These are phyloP conservation scores for Auriculariales sp. DNA, from an alignment of 768 basidiomycete genomes.

Conservation along the genomic window DNA sequence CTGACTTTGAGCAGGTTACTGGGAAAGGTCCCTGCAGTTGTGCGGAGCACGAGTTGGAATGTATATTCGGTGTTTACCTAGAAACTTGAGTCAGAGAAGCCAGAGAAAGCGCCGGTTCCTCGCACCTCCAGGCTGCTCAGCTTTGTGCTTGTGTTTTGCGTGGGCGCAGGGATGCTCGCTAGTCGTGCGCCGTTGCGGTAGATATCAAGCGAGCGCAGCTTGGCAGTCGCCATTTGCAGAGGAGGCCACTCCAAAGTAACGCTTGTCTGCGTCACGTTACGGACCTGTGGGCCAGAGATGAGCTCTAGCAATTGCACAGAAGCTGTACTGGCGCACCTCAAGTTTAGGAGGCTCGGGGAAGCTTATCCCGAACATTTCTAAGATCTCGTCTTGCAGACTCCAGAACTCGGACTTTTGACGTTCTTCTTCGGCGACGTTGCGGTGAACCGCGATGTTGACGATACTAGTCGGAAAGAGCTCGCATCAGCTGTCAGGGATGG, in stretches of 20 bases:
- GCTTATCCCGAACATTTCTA: conserved; percentile 52
- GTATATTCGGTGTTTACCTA: conserved; percentile 76
- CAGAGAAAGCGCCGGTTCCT: no score
- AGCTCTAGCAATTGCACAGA: not conserved
- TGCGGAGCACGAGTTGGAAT: conserved; percentile 89
- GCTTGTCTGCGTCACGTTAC: conserved; percentile 92
- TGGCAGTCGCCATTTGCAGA: conserved; percentile 71
- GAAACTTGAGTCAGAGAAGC: no score
- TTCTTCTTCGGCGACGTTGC: conserved; percentile 74
- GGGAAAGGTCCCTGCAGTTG: conserved; percentile 80
- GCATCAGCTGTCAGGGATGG: no score
- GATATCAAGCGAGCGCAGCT: conserved; percentile 79
- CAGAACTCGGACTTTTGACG: conserved; percentile 72
- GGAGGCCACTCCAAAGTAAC: conserved; percentile 93
- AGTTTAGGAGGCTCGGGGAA: conserved; percentile 64
- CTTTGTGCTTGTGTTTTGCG: conserved; percentile 77
- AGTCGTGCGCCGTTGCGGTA: conserved; percentile 84
- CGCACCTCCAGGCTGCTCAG: conserved; percentile 68
- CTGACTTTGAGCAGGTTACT: conserved; percentile 71
- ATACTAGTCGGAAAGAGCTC: no score
- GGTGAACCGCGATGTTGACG: conserved; percentile 89
- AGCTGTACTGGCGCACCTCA: conserved; percentile 30
- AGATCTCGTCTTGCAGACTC: conserved; percentile 68
- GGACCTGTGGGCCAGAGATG: conserved; percentile 33
- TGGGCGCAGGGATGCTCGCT: conserved; percentile 70